Conservation (phyloP, 352 stramenopile genomes). For the Phytophthora tubulina region DNA sequence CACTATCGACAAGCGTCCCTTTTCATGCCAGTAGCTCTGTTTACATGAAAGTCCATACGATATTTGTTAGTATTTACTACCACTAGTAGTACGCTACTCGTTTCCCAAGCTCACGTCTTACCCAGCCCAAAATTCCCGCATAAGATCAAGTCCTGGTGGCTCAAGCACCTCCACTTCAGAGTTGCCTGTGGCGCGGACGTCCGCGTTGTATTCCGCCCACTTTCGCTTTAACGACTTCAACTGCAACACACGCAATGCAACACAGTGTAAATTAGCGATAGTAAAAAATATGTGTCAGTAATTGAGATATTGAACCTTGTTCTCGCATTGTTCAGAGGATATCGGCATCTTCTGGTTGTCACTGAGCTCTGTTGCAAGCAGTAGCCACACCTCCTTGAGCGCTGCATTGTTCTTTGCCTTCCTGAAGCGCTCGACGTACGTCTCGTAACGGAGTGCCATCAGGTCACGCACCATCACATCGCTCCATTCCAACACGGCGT, state of each 20-base stretch:
- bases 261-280: not conserved
- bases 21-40: slow-evolving; percentile 3
- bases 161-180: not conserved
- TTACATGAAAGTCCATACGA: not conserved
- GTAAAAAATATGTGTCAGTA: not conserved
- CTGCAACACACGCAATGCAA: not conserved
- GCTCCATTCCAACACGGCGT: slow-evolving; percentile 3
- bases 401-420: slow-evolving; percentile 17
- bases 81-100: not conserved
- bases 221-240: slow-evolving; percentile 17
- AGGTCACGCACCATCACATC: slow-evolving; percentile 18
- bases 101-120: not conserved
- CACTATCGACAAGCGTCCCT: slow-evolving; percentile 7
- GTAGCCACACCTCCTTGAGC: slow-evolving; percentile 5
- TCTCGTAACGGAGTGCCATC: slow-evolving; percentile 14
- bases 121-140: slow-evolving; percentile 13
- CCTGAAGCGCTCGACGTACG: slow-evolving; percentile 15
- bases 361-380: slow-evolving; percentile 16
- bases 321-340: slow-evolving; percentile 14
- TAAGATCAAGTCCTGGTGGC: slow-evolving; percentile 9
- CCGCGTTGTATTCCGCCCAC: slow-evolving; percentile 15
- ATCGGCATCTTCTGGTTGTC: slow-evolving; percentile 1
- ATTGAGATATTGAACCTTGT: not conserved
- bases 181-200: slow-evolving; percentile 9
- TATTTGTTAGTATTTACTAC: not conserved